Conservation (phyloP, 2,329 filamentous ascomycete species). For the Trichoderma afroharzianum region DNA sequence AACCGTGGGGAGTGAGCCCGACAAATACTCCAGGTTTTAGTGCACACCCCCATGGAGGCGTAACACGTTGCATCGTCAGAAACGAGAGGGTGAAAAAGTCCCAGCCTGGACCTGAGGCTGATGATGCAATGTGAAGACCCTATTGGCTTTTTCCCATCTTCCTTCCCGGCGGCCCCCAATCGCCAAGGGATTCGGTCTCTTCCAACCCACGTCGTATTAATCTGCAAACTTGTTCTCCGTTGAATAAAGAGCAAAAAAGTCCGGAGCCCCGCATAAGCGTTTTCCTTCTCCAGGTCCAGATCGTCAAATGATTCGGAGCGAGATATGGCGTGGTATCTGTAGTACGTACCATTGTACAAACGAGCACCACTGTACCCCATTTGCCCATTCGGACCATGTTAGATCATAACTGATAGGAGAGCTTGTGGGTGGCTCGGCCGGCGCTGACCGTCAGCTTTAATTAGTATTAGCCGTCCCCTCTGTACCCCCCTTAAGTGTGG, state of each 20-base stretch:
- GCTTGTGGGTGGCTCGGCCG: background rate
- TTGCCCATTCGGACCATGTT: background rate
- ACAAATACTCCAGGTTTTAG: background rate
- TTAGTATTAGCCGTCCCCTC: constrained; percentile 5
- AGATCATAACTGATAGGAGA: background rate
- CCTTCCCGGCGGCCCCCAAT: background rate
- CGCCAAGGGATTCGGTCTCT: background rate
- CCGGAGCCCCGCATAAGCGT: background rate
- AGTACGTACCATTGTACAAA: background rate
- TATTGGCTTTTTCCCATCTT: background rate
- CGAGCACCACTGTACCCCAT: background rate
- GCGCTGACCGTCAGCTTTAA: constrained; percentile 7
- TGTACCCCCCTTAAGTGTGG: constrained; percentile 10
- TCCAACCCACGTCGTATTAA: background rate
- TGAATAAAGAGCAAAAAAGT: background rate
- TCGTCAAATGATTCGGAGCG: background rate
- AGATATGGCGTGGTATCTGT: background rate
- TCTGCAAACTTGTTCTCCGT: background rate
- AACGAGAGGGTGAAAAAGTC: background rate
- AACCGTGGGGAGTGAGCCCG: background rate
- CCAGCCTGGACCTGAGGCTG: background rate
- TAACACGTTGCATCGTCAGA: constrained; percentile 15
- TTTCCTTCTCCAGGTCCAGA: background rate
- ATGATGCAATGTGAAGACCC: constrained; percentile 1
- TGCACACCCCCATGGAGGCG: constrained; percentile 4